Evolutionary conservation across 2,329 filamentous ascomycete genomes (phyloP).

Genomic region (Sclerotinia borealis): DNA sequence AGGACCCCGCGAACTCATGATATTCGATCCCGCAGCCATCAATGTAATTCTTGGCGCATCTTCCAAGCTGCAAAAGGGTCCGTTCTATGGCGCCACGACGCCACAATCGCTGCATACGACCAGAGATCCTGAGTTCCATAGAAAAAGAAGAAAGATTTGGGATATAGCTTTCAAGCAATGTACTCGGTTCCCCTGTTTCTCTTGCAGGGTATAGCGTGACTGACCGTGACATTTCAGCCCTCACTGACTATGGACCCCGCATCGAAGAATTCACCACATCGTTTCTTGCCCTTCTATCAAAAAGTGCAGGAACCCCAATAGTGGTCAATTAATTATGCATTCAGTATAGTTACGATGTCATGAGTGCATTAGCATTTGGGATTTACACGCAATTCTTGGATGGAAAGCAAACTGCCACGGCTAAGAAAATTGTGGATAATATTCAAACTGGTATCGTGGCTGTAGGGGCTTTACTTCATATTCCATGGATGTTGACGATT

Average conservation of each 20-base stretch:
- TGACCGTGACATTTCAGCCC: not conserved
- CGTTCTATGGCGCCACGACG: slow-evolving; percentile 22
- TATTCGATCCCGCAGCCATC: slow-evolving; percentile 21
- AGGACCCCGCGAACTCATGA: slow-evolving; percentile 21
- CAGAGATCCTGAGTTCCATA: slow-evolving; percentile 20
- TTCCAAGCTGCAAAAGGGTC: slow-evolving; percentile 20
- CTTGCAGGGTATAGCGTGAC: not conserved
- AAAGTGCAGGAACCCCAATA: slow-evolving; percentile 14
- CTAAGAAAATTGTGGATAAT: not conserved
- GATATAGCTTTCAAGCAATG: slow-evolving; percentile 6
- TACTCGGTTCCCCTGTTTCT: not conserved
- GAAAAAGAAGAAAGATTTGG: slow-evolving; percentile 23
- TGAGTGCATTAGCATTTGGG: slow-evolving; percentile 23
- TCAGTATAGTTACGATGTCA: slow-evolving; percentile 26
- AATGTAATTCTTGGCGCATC: slow-evolving; percentile 16
- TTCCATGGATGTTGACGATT: not conserved
- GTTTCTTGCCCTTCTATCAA: not conserved
- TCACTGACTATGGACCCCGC: not conserved
- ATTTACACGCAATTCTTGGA: slow-evolving; percentile 10
- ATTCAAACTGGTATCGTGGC: not conserved
- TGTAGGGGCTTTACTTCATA: not conserved
- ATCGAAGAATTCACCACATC: not conserved
- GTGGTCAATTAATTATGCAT: slow-evolving; percentile 22
- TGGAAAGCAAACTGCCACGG: not conserved
- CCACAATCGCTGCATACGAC: slow-evolving; percentile 19